Evolutionary conservation across 202 grass and related monocot genomes (phyloP).

Genomic region (Panicum virgatum): DNA sequence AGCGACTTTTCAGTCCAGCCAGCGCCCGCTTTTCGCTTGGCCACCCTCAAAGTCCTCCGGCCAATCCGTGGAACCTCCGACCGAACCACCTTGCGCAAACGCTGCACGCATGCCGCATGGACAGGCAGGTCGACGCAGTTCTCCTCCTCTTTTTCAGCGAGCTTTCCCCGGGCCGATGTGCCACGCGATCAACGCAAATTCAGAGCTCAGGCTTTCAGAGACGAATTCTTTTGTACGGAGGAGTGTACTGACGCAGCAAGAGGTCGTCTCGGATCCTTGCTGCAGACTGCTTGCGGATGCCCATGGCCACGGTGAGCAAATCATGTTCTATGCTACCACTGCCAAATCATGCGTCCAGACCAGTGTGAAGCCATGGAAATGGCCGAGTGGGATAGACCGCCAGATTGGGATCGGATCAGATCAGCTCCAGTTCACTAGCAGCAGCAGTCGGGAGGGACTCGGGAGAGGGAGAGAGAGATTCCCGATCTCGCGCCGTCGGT

Average conservation of each 20-base stretch:
- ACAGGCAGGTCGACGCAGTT: no score
- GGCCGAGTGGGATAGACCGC: not conserved
- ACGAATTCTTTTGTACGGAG: no score
- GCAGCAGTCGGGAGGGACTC: not conserved
- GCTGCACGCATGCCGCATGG: conserved; percentile 15
- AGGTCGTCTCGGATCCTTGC: not conserved
- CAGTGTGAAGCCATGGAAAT: not conserved
- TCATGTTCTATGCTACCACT: not conserved
- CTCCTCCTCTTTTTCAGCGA: not conserved
- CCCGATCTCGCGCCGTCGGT: not conserved
- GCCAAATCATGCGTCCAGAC: not conserved
- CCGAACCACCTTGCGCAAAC: not conserved
- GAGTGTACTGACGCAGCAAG: not conserved
- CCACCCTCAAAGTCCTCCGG: not conserved
- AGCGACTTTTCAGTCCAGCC: not conserved
- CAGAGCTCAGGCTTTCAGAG: not conserved
- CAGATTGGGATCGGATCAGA: not conserved
- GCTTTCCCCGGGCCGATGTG: not conserved
- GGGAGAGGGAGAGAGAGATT: no score
- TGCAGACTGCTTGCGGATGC: not conserved
- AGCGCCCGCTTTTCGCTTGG: not conserved
- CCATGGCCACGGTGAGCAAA: not conserved
- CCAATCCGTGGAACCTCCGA: not conserved
- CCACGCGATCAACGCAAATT: not conserved
- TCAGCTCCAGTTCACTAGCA: not conserved